phyloP scores from a whole-genome alignment of 257 asterid genomes.

The Fraxinus americana region DNA sequence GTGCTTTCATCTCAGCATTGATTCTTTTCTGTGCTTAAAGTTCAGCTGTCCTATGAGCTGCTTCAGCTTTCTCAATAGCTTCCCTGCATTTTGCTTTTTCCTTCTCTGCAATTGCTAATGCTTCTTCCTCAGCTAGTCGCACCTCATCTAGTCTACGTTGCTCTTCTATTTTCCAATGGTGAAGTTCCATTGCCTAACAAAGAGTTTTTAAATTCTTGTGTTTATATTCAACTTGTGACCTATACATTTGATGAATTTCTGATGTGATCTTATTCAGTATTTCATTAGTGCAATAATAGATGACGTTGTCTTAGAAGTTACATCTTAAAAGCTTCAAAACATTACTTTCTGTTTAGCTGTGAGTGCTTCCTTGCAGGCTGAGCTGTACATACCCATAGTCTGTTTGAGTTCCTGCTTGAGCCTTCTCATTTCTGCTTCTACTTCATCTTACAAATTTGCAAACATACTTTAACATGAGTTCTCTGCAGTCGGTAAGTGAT shows the following conservation, averaged over 20 bases:
- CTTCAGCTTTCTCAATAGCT: constrained; percentile 89
- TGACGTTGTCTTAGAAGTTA: neutral
- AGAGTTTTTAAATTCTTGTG: neutral
- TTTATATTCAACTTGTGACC: neutral
- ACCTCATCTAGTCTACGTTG: constrained; percentile 73
- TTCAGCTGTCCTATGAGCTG: constrained; percentile 83
- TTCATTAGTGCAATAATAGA: neutral
- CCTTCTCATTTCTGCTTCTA: constrained; percentile 96
- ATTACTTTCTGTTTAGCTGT: constrained; percentile 78
- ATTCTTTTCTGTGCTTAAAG: constrained; percentile 80
- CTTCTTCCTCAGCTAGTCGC: constrained; percentile 86
- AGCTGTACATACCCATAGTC: constrained; percentile 95
- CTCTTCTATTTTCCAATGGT: constrained; percentile 83
- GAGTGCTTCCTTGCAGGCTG: constrained; percentile 90
- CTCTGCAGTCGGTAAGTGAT: neutral
- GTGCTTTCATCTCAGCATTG: constrained; percentile 72
- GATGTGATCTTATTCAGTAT: neutral
- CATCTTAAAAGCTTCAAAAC: neutral
- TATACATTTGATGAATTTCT: neutral
- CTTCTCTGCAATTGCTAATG: constrained; percentile 70
- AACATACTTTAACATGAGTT: neutral
- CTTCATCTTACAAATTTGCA: constrained; percentile 58
- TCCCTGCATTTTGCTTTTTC: constrained; percentile 78
- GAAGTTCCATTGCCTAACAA: constrained; percentile 75
- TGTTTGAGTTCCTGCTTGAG: constrained; percentile 89